Percentiles rank a stretch among this genome's conserved stretches.
Evolutionary conservation across 257 asterid species (phyloP).

Genomic region (Solanum pinnatisectum): DNA sequence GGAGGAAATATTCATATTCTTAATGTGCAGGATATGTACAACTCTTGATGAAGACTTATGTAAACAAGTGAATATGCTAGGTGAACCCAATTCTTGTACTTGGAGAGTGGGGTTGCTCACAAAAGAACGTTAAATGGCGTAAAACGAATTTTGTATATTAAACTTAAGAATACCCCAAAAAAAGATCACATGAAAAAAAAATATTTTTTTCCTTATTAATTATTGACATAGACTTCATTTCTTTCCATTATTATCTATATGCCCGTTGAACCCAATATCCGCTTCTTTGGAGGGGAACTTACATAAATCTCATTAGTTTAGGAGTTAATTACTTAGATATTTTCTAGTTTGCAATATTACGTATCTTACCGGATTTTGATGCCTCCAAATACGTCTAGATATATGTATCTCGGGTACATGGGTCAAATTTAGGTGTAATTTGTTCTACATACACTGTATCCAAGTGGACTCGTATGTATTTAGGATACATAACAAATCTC

Average conservation of each 20-base stretch:
- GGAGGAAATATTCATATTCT: not conserved
- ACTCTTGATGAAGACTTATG: not conserved
- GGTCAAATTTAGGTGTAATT: too few species aligned
- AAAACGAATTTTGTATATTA: not conserved
- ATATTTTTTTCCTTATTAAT: not conserved
- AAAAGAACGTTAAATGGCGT: not conserved
- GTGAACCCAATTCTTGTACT: not conserved
- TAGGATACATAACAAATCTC: too few species aligned
- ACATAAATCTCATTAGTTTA: not conserved
- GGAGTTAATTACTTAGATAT: not conserved
- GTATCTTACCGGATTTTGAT: too few species aligned
- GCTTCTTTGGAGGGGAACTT: not conserved
- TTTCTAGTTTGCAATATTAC: not conserved
- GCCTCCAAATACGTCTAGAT: too few species aligned
- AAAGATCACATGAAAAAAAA: not conserved
- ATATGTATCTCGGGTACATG: too few species aligned
- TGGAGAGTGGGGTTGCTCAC: not conserved
- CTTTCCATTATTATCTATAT: too few species aligned
- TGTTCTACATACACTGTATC: too few species aligned
- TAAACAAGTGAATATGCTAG: not conserved
- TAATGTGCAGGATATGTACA: not conserved
- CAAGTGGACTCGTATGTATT: too few species aligned
- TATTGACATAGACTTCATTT: too few species aligned
- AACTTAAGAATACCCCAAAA: not conserved
- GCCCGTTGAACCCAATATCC: not conserved